Percentiles rank a stretch among this genome's conserved stretches.
phyloP scores from a whole-genome alignment of 345 rosid genomes.

The Hibiscus tridactylites region DNA sequence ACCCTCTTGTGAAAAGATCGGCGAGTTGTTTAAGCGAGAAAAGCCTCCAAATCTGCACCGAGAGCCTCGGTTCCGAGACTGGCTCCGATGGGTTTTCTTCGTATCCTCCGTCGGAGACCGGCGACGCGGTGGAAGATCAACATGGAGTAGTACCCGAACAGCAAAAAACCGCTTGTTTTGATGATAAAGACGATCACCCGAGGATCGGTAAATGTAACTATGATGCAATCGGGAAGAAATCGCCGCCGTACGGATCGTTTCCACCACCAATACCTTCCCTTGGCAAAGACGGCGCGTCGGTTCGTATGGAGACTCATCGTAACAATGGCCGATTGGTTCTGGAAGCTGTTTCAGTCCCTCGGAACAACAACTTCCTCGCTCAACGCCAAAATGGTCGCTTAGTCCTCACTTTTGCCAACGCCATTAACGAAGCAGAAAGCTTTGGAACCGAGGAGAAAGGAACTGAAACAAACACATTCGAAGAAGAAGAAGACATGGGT shows the following conservation, averaged over 20 bases:
- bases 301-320: constrained; percentile 66
- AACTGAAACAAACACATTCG: neutral
- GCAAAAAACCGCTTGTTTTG: constrained; percentile 6
- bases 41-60: constrained; percentile 90
- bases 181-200: constrained; percentile 14
- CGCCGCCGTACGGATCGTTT: constrained; percentile 32
- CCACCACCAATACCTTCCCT: constrained; percentile 83
- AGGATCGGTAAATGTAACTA: constrained; percentile 13
- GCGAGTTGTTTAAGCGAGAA: constrained; percentile 54
- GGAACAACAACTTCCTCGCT: constrained; percentile 62
- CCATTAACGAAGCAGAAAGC: constrained; percentile 7
- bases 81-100: constrained; percentile 84
- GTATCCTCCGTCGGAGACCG: constrained; percentile 45
- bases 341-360: constrained; percentile 72
- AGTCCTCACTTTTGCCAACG: constrained; percentile 48
- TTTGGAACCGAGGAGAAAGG: neutral
- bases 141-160: neutral
- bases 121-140: constrained; percentile 26
- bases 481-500: constrained; percentile 12
- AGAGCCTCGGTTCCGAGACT: constrained; percentile 96
- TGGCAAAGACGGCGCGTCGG: constrained; percentile 37
- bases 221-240: constrained; percentile 15
- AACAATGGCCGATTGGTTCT: constrained; percentile 82
- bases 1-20: constrained; percentile 53
- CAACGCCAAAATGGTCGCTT: constrained; percentile 82